Evolutionary conservation across 352 stramenopile species (phyloP).

Genomic region (Nothophytophthora sp.): DNA sequence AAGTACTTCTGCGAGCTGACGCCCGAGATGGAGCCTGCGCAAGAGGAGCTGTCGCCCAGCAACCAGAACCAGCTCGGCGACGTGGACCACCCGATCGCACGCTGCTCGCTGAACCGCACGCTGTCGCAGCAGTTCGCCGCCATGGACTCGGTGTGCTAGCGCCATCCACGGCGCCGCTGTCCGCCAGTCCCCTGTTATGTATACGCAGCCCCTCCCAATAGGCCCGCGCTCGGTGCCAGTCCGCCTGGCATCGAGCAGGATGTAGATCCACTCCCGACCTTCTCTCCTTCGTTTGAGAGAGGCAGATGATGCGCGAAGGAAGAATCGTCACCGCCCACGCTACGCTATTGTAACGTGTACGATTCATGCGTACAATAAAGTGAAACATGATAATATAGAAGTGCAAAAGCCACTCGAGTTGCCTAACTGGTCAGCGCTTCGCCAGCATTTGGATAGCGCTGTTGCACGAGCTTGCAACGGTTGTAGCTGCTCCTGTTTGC

Average conservation of each 20-base stretch:
- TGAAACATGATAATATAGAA: constrained; percentile 33
- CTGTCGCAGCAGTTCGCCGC: constrained; percentile 76
- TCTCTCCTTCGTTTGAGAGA: constrained; percentile 23
- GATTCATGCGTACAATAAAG: constrained; percentile 34
- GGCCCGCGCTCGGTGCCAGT: neutral
- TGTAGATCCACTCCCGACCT: constrained; percentile 28
- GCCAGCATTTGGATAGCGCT: no score
- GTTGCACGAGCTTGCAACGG: no score
- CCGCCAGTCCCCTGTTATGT: constrained; percentile 19
- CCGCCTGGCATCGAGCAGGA: constrained; percentile 7
- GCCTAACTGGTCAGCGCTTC: no score
- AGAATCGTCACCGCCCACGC: constrained; percentile 7
- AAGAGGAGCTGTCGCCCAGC: constrained; percentile 19
- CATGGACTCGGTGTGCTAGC: constrained; percentile 79
- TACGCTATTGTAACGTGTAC: constrained; percentile 1
- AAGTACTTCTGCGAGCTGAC: constrained; percentile 72
- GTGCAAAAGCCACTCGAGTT: no score
- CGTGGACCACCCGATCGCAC: constrained; percentile 60
- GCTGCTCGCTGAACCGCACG: constrained; percentile 77
- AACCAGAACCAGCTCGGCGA: constrained; percentile 47
- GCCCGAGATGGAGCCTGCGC: constrained; percentile 22
- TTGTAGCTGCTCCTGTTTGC: no score
- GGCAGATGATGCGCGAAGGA: constrained; percentile 18
- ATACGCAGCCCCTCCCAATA: constrained; percentile 9
- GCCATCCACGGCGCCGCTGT: neutral